Conservation (phyloP, 805 yeast species). For the Suhomyces pyralidae region DNA sequence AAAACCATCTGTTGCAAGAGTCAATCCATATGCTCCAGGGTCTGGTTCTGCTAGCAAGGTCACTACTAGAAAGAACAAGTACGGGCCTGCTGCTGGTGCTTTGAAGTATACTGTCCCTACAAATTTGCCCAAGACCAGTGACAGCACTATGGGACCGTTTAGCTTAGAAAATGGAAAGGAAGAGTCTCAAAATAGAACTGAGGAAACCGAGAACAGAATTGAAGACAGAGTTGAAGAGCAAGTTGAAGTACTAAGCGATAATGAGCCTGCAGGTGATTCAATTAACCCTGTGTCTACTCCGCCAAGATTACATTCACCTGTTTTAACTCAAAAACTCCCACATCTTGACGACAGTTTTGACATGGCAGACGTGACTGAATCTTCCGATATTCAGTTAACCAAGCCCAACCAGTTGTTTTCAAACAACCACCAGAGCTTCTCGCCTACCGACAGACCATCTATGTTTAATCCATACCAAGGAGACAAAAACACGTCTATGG, state of each 20-base stretch:
- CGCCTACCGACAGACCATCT: conserved; percentile 11
- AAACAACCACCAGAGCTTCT: conserved; percentile 1
- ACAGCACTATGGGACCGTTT: not conserved
- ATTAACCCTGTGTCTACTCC: not conserved
- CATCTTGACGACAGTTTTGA: conserved; percentile 37
- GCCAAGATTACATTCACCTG: not conserved
- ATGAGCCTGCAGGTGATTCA: not conserved
- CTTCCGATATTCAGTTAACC: not conserved
- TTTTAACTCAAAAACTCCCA: conserved; percentile 2
- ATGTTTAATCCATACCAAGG: conserved; percentile 28
- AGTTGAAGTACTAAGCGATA: not conserved
- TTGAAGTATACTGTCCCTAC: conserved; percentile 10
- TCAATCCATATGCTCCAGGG: conserved; percentile 40
- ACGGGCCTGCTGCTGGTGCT: conserved; percentile 23
- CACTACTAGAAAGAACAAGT: conserved; percentile 18
- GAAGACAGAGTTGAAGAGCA: not conserved
- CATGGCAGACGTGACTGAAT: conserved; percentile 7
- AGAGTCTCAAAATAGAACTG: not conserved
- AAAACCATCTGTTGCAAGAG: conserved; percentile 6
- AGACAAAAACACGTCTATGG: conserved; percentile 10
- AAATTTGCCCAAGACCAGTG: not conserved
- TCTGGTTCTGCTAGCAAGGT: conserved; percentile 8
- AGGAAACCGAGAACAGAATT: not conserved
- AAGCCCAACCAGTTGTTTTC: not conserved
- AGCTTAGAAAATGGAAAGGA: not conserved